Conservation (phyloP, 1,139 yeast species). For the Diutina scorzettiae region DNA sequence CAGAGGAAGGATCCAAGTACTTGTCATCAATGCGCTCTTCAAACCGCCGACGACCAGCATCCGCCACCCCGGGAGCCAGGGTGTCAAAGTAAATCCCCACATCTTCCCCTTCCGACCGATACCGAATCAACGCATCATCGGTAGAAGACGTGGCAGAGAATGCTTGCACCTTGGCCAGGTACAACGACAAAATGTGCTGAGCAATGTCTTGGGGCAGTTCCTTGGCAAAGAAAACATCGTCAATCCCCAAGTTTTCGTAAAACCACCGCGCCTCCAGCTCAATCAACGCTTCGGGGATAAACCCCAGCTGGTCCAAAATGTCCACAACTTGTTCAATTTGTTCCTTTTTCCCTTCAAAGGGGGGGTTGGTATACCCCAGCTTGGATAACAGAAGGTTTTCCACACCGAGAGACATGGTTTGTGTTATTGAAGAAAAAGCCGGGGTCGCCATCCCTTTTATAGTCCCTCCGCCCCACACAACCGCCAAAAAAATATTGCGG, state of each 20-base stretch:
- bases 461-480: too few relatives aligned
- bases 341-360: conserved; percentile 69
- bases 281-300: conserved; percentile 77
- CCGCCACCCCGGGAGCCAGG: conserved; percentile 19
- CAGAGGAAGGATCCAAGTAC: conserved; percentile 51
- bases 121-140: conserved; percentile 47
- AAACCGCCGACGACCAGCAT: conserved; percentile 23
- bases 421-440: background rate
- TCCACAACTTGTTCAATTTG: conserved; percentile 81
- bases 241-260: conserved; percentile 78
- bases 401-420: background rate
- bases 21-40: conserved; percentile 70
- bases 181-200: conserved; percentile 73
- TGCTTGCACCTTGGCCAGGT: conserved; percentile 89
- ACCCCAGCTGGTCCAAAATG: conserved; percentile 69
- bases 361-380: conserved; percentile 45
- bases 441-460: too few relatives aligned
- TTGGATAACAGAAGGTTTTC: conserved; percentile 2
- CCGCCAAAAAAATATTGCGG: too few relatives aligned
- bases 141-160: conserved; percentile 23
- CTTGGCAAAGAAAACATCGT: conserved; percentile 82
- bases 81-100: conserved; percentile 92
- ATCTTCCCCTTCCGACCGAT: conserved; percentile 65
- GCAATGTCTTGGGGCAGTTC: conserved; percentile 76
- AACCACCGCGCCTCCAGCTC: conserved; percentile 88